These are phyloP conservation scores for Bonia amplexicaulis DNA, from an alignment of 176 grass and related monocot genomes.

Conservation along the genomic window DNA sequence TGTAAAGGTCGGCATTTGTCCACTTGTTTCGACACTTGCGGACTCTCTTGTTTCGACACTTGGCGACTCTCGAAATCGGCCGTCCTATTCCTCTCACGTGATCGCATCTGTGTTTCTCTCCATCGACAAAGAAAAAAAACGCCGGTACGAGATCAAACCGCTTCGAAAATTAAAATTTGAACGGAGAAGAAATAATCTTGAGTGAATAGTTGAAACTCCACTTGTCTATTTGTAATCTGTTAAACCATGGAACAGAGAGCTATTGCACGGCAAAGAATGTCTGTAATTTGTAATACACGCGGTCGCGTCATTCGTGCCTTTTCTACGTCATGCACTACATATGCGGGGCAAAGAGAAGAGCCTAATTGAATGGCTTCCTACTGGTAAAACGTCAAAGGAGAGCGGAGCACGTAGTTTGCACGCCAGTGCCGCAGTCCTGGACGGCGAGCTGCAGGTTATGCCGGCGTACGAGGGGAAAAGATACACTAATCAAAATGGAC, in stretches of 20 bases:
- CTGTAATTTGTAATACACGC: neutral
- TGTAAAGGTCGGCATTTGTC: neutral
- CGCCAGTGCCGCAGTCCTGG: neutral
- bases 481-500: too few relatives aligned
- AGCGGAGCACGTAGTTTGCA: neutral
- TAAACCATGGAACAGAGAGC: neutral
- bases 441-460: neutral
- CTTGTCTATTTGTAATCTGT: too few relatives aligned
- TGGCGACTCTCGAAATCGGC: neutral
- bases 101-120: neutral
- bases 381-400: neutral
- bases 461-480: neutral
- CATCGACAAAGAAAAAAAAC: neutral
- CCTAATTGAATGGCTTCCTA: neutral
- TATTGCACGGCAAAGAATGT: neutral
- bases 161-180: neutral
- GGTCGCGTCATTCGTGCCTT: neutral
- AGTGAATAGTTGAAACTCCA: neutral
- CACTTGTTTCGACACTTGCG: neutral
- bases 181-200: neutral
- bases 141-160: neutral
- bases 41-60: neutral
- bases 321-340: neutral
- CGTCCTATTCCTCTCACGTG: neutral
- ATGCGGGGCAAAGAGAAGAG: neutral